Base-by-base conservation (phyloP, 805 yeast species). In the Tetrapisispora nanseiensis region DNA sequence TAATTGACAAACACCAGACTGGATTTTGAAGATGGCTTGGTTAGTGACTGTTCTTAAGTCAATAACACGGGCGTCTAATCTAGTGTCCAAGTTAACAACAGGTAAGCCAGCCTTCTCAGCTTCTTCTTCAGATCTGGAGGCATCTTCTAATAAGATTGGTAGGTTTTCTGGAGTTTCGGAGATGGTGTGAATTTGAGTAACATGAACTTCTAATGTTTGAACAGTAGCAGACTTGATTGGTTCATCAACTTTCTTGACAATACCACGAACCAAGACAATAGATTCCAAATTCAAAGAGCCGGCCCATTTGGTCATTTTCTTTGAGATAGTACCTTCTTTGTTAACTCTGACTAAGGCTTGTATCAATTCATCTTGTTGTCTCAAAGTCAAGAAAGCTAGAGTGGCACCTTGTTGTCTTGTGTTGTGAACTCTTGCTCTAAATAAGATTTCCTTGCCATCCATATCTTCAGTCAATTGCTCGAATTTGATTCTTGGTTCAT, bases 251-350 rank as follows among this genome's bases (percentile, higher is more conserved):
- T 86, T 86, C 52, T 68, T 77, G 34, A 90, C 90, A 19, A 65
- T 62, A 66, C 98, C 99, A 55, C 80, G 79, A 23, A 92, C 95
- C 39, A 92, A 69, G 13, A 92, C 97, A 65, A 92, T 90, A 37
- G 92, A 77, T 68, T 92, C 99, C 54, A 85, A 72, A 59, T 78
- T 83, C 61, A 92, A 74, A 28, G 83, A 69, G 30, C 90, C 85
- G 22, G 87, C 82, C 95, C 96, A 92, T 69, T 92, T 92, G 51
- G 89, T 95, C 90, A 92, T 84, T 63, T 83, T 95, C 68, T 92
- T 92, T 40, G 95, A 84, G 37, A 92, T 73, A 36, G 80, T 68
- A 10, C 68, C 69, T 48, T 78, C 79, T 56, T 77, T 76, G 56
- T 82, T 78, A 47, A 83, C 82, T 60, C 81, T 86, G 49, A 89